Evolutionary conservation across 306 rosid species (phyloP), one percentile per base, ranked within the genome.

Genomic region (Medicago ruthenica): DNA sequence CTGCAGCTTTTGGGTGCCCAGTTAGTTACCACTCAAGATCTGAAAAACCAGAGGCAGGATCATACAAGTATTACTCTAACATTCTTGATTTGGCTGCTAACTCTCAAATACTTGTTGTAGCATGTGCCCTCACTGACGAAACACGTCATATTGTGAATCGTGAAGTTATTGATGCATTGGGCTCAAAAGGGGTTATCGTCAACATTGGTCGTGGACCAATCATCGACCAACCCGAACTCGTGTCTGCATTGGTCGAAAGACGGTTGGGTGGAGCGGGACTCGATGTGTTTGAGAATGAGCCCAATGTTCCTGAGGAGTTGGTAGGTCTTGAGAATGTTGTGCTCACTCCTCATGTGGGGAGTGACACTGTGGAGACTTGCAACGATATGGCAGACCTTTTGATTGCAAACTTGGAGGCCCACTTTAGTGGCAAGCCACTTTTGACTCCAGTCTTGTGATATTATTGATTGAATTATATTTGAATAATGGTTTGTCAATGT

Each of bases 261-360:
- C 73, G 91, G 44, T 73, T 89, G 3, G 90, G 55, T 6, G 97
- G 96, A 48, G 97, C 96, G 0, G 97, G 97, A 3, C 88, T 92
- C 8, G 93, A 89, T 77, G 97, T 92, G 76, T 88, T 77, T 80
- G 90, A 89, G 74, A 79, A 84, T 53, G 97, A 89, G 51, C 97
- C 96, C 6, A 71, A 84, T 3, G 90, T 88, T 20, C 88, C 89
- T 20, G 80, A 82, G 11, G 73, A 82, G 74, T 65, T 92, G 51
- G 9, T 92, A 3, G 80, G 79, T 12, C 89, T 89, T 48, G 89
- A 79, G 1, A 89, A 92, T 75, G 92, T 83, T 7, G 96, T 89
- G 53, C 83, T 92, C 10, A 48, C 85, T 62, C 88, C 97, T 79
- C 97, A 88, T 53, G 79, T 88, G 2, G 97, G 88, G 11, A 85